A percentile compares a stretch with the other conserved stretches of the same genome.
phyloP scores from a whole-genome alignment of 2,329 filamentous ascomycete species.

The Colletotrichum sp. region DNA sequence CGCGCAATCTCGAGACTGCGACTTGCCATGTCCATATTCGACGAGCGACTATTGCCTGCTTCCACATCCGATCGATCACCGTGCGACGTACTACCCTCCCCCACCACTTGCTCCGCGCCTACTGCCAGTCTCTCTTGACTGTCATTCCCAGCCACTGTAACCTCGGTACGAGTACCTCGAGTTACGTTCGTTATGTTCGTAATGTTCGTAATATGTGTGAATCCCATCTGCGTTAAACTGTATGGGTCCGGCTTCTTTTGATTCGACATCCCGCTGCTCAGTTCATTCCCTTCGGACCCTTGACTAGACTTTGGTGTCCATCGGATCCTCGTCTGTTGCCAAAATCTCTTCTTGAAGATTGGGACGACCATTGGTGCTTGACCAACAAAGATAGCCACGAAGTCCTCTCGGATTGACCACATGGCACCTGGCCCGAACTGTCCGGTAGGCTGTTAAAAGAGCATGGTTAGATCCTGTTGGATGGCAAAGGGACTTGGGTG shows the following conservation, averaged over 20 bases:
- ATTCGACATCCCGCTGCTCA: not conserved
- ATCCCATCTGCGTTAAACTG: conserved; percentile 22
- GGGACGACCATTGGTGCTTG: conserved; percentile 40
- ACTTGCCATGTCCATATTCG: not conserved
- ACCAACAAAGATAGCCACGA: conserved; percentile 40
- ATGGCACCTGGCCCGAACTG: conserved; percentile 27
- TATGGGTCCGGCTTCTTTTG: conserved; percentile 23
- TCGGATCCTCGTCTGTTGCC: conserved; percentile 11
- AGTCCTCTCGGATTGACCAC: conserved; percentile 42
- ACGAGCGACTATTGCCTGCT: not conserved
- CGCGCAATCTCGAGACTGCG: not conserved
- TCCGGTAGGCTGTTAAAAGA: not conserved
- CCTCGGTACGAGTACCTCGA: not conserved
- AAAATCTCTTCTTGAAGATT: conserved; percentile 28
- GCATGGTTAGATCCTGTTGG: not conserved
- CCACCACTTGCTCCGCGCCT: not conserved
- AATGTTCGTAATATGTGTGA: not conserved
- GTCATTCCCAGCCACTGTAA: not conserved
- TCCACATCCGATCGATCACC: not conserved
- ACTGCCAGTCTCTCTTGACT: not conserved
- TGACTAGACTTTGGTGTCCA: conserved; percentile 1
- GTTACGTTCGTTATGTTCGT: not conserved
- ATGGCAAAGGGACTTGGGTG: accelerated
- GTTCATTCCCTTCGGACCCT: conserved; percentile 16
- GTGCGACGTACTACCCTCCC: not conserved